phyloP scores from a whole-genome alignment of 345 rosid species.

The Erucastrum elatum region DNA sequence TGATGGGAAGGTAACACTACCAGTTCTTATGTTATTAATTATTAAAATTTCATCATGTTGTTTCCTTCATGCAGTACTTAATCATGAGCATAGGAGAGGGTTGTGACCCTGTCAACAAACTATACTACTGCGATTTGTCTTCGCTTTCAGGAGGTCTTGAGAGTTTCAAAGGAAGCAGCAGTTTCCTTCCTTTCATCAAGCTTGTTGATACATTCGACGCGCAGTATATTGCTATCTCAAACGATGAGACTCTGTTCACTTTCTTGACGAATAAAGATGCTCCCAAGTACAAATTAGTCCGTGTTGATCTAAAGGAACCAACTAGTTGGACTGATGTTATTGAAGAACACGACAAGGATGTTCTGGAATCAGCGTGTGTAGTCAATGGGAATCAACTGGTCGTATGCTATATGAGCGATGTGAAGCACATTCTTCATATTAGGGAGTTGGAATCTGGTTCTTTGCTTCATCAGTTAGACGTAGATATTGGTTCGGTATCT shows the following conservation, averaged over 20 bases:
- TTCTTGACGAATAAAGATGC: constrained; percentile 81
- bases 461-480: constrained; percentile 66
- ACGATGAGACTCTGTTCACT: constrained; percentile 77
- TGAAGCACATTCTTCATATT: constrained; percentile 71
- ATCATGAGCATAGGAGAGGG: constrained; percentile 54
- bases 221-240: constrained; percentile 59
- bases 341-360: constrained; percentile 77
- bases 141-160: constrained; percentile 63
- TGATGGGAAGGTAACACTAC: constrained; percentile 71
- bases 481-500: constrained; percentile 76
- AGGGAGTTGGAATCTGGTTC: constrained; percentile 83
- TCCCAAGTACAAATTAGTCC: constrained; percentile 79
- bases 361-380: constrained; percentile 65
- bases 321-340: constrained; percentile 71
- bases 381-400: constrained; percentile 72
- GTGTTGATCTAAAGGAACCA: constrained; percentile 79
- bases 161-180: constrained; percentile 57
- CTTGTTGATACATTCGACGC: constrained; percentile 74
- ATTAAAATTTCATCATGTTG: constrained; percentile 2
- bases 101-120: constrained; percentile 85
- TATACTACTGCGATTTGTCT: constrained; percentile 75
- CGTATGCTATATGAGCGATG: constrained; percentile 81
- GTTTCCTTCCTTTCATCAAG: constrained; percentile 69
- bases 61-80: constrained; percentile 62
- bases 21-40: background rate